Base-by-base conservation (phyloP, 441 rosid genomes). In the Erodium trifolium region DNA sequence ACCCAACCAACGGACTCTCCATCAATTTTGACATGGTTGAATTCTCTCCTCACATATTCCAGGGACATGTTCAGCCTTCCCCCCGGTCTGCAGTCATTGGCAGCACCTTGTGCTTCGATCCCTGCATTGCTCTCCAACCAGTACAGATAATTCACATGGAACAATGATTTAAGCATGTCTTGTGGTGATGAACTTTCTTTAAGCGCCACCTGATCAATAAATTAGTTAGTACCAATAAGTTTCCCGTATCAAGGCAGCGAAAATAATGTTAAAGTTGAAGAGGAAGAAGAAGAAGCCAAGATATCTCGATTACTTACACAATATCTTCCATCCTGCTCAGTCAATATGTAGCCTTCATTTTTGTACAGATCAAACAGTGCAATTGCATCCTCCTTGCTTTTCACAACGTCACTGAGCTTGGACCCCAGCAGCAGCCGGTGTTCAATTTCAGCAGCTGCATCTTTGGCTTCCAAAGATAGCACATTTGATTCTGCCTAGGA, bases 61-160 rank as follows among this genome's bases (percentile, higher is more conserved):
- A 91, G 77, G 62, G 98, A 88, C 57, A 88, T 68, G 63, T 85
- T 89, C 37, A 93, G 88, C 72, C 87, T 84, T 27, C 98, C 98
- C 10, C 95, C 90, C 0, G 70, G 79, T 78, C 77, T 71, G 80
- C 96, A 91, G 80, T 93, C 98, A 70, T 72, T 69, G 74, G 78
- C 78, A 34, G 81, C 77, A 72, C 77, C 75, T 69, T 80, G 76
- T 70, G 93, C 81, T 79, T 78, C 78, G 34, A 93, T 82, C 70
- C 99, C 99, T 2, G 99, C 97, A 66, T 91, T 88, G 75, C 80
- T 87, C 82, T 91, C 99, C 76, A 93, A 72, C 99, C 99, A 93
- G 81, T 87, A 89, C 70, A 93, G 85, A 49, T 91, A 91, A 72
- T 82, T 91, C 43, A 86, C 97, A 75, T 93, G 97, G 81, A 93